Percentiles rank a stretch among this genome's conserved stretches.
These are phyloP conservation scores for Ogataea hybrid DNA, from an alignment of 1,139 yeast genomes.

Conservation along the genomic window DNA sequence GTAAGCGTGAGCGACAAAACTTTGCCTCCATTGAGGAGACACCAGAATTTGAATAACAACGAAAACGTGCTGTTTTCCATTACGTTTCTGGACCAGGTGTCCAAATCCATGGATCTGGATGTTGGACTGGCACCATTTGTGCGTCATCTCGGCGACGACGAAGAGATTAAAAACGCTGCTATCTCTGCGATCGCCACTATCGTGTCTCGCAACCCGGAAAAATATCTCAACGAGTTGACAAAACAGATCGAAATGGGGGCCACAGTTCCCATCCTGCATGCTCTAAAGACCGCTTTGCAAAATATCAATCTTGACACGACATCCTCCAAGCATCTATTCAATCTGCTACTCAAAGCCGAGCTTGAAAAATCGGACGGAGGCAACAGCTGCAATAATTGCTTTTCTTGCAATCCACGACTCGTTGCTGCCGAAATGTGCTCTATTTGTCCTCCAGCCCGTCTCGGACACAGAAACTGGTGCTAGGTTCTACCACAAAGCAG, in stretches of 20 bases:
- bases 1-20: slow-evolving; percentile 36
- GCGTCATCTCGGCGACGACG: slow-evolving; percentile 32
- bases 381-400: slow-evolving; percentile 2
- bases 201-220: slow-evolving; percentile 38
- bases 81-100: slow-evolving; percentile 49
- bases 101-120: slow-evolving; percentile 34
- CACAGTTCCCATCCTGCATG: slow-evolving; percentile 37
- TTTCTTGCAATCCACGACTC: slow-evolving; percentile 13
- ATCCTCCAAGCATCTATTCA: slow-evolving; percentile 28
- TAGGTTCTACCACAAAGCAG: slow-evolving; percentile 29
- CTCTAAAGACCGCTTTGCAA: slow-evolving; percentile 40
- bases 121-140: slow-evolving; percentile 36
- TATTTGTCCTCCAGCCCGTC: slow-evolving; percentile 9
- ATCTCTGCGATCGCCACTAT: slow-evolving; percentile 55
- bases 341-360: slow-evolving; percentile 21
- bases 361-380: slow-evolving; percentile 5
- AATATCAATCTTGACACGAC: slow-evolving; percentile 17
- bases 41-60: slow-evolving; percentile 33
- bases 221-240: slow-evolving; percentile 37
- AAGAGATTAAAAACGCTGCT: slow-evolving; percentile 43
- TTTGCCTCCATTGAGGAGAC: slow-evolving; percentile 33
- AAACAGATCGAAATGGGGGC: slow-evolving; percentile 28
- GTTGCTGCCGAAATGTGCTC: slow-evolving; percentile 28
- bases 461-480: slow-evolving; percentile 20
- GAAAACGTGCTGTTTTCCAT: slow-evolving; percentile 30